Conservation (phyloP, 176 grass and related monocot species). For the Elaeis guineensis region DNA sequence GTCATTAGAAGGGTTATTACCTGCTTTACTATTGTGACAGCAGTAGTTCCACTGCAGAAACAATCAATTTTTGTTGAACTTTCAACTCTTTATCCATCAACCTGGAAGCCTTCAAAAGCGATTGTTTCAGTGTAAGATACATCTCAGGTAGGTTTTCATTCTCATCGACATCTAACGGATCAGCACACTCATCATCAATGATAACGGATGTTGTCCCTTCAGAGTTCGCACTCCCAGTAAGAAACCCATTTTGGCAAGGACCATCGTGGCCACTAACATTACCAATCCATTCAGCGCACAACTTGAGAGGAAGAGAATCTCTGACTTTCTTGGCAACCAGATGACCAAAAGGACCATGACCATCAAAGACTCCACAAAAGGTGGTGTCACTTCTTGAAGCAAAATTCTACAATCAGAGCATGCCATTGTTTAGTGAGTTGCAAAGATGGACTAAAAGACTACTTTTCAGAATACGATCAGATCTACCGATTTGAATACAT, state of each 20-base stretch:
- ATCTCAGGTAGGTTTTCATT: conserved; percentile 67
- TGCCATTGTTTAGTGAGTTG: too few species aligned
- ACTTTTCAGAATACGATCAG: too few species aligned
- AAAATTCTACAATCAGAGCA: conserved; percentile 58
- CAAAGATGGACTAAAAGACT: too few species aligned
- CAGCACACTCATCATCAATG: conserved; percentile 72
- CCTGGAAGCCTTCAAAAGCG: conserved; percentile 89
- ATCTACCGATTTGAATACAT: too few species aligned
- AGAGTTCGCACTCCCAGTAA: conserved; percentile 50
- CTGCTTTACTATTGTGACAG: conserved; percentile 93
- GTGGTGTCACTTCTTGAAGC: conserved; percentile 35
- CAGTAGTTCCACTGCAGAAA: conserved; percentile 93
- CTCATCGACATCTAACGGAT: conserved; percentile 29
- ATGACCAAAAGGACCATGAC: conserved; percentile 92
- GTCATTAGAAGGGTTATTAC: conserved; percentile 22
- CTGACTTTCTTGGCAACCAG: conserved; percentile 95
- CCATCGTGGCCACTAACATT: conserved; percentile 32
- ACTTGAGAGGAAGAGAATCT: conserved; percentile 90
- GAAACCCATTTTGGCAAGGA: conserved; percentile 50
- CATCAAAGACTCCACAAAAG: conserved; percentile 95
- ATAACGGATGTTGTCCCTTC: conserved; percentile 49
- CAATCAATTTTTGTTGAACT: conserved; percentile 79
- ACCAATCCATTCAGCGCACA: conserved; percentile 40
- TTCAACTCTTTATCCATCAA: conserved; percentile 95
- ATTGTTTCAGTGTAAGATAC: conserved; percentile 80